Conservation (phyloP, 2,329 filamentous ascomycete genomes). For the Berkeleyomyces rouxiae region DNA sequence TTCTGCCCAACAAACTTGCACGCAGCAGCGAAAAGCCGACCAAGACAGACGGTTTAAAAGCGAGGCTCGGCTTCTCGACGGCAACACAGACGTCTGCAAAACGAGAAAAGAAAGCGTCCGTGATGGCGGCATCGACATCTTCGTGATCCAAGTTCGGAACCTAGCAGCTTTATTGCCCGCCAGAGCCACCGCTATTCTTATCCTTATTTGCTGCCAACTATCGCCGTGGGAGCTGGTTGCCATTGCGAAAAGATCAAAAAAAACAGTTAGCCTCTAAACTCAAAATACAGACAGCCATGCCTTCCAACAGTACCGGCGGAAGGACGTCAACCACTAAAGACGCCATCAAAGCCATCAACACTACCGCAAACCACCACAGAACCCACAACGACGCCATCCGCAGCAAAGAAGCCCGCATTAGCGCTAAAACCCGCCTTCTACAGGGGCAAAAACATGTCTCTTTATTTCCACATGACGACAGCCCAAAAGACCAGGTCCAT, state of each 20-base stretch:
- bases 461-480: background rate
- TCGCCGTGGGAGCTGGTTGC: background rate
- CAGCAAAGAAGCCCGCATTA: background rate
- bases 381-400: background rate
- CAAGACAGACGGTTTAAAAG: background rate
- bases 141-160: background rate
- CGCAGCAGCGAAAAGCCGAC: background rate
- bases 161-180: background rate
- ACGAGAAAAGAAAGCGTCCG: background rate
- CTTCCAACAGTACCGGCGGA: background rate
- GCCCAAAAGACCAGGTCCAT: background rate
- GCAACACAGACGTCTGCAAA: background rate
- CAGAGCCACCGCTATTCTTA: background rate
- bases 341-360: background rate
- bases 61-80: background rate
- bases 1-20: background rate
- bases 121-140: background rate
- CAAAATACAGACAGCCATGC: background rate
- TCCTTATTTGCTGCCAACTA: background rate
- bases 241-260: background rate
- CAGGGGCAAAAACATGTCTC: slow-evolving; percentile 3
- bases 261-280: background rate
- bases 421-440: background rate
- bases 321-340: background rate
- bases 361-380: background rate